A percentile compares a stretch with the other conserved stretches of the same genome.
Evolutionary conservation across 495 filamentous ascomycete species (phyloP).

Genomic region (Aspergillus funiculosus): DNA sequence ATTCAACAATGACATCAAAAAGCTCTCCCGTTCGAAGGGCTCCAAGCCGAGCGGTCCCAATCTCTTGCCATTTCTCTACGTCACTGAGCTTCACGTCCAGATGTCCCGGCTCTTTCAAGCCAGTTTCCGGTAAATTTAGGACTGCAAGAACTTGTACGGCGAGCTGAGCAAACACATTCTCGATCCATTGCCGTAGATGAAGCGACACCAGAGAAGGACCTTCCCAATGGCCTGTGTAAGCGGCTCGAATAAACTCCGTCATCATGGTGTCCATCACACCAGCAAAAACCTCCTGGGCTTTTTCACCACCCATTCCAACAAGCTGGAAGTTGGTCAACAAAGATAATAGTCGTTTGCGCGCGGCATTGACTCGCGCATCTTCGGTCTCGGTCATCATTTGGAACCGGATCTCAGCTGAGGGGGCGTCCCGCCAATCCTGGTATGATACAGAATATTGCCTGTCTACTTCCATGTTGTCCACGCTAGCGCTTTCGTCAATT

Average conservation of each 20-base stretch:
- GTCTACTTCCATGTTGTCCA: conserved; percentile 39
- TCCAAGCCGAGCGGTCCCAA: conserved; percentile 72
- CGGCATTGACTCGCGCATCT: conserved; percentile 29
- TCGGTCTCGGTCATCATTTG: conserved; percentile 38
- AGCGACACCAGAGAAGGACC: conserved; percentile 49
- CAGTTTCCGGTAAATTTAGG: conserved; percentile 30
- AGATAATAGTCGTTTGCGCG: conserved; percentile 49
- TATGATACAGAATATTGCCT: conserved; percentile 37
- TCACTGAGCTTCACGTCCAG: conserved; percentile 50
- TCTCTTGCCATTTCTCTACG: conserved; percentile 74
- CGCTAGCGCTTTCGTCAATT: conserved; percentile 9
- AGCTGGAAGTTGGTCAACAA: conserved; percentile 58
- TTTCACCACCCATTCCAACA: conserved; percentile 69
- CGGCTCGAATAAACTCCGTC: conserved; percentile 55
- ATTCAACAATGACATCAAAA: conserved; percentile 81
- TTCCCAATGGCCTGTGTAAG: conserved; percentile 57
- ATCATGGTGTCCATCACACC: conserved; percentile 66
- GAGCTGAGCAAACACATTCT: conserved; percentile 62
- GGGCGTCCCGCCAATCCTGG: conserved; percentile 31
- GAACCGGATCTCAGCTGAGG: conserved; percentile 21
- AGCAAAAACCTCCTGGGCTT: conserved; percentile 70
- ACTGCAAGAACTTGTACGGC: conserved; percentile 57
- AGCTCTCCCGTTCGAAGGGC: conserved; percentile 72
- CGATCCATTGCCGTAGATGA: conserved; percentile 63
- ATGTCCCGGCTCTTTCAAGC: conserved; percentile 16